These are phyloP conservation scores for Aureococcus anophagefferens DNA, from an alignment of 108 stramenopile genomes.

Conservation along the genomic window DNA sequence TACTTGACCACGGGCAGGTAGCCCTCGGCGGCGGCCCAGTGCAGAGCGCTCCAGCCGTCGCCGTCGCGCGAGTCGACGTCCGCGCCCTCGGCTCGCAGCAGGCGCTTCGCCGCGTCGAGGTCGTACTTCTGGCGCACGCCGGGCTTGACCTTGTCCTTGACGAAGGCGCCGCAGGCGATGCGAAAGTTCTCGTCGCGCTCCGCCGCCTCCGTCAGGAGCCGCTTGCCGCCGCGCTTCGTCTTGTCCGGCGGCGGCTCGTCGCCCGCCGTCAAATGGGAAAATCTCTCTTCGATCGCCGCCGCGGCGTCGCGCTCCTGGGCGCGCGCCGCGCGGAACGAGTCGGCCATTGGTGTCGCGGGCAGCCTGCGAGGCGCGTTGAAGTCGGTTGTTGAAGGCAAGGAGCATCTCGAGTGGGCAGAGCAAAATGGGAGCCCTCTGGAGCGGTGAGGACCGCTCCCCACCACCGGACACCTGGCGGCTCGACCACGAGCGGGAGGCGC, in stretches of 20 bases:
- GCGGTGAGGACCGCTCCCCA: too few relatives aligned
- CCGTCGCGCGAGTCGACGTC: neutral
- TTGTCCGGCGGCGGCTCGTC: too few relatives aligned
- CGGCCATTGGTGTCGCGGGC: too few relatives aligned
- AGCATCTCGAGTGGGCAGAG: too few relatives aligned
- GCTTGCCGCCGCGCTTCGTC: too few relatives aligned
- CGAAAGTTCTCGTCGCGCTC: neutral
- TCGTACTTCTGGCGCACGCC: neutral
- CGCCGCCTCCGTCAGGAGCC: too few relatives aligned
- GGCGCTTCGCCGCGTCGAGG: neutral
- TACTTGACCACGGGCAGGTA: neutral
- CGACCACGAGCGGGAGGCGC: too few relatives aligned
- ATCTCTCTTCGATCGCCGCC: neutral
- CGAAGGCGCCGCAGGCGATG: constrained; percentile 1
- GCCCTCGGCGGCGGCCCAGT: constrained; percentile 3
- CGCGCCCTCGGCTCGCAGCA: neutral
- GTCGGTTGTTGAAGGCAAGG: too few relatives aligned
- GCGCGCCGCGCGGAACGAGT: neutral
- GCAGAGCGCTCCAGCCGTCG: constrained; percentile 5
- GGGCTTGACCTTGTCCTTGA: neutral
- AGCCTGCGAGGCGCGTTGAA: too few relatives aligned
- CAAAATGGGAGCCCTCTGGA: too few relatives aligned
- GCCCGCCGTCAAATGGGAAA: too few relatives aligned
- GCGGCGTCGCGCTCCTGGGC: neutral
- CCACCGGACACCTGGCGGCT: too few relatives aligned